These are phyloP conservation scores for Solanum chmielewskii DNA, from an alignment of 257 asterid species.

Conservation along the genomic window DNA sequence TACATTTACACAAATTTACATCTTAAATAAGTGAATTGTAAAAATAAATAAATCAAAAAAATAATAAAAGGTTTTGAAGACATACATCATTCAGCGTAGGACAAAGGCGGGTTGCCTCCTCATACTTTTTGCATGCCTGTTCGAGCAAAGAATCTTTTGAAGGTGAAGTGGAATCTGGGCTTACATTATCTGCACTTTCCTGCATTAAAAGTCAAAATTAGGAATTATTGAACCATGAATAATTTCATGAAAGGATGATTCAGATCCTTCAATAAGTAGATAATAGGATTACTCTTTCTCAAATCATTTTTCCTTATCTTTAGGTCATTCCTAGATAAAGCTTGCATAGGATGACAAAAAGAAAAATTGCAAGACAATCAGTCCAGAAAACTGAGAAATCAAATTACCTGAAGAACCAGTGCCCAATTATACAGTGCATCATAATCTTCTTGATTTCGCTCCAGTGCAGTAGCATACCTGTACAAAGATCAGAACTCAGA, in stretches of 20 bases:
- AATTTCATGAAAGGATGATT: neutral
- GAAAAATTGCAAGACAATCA: neutral
- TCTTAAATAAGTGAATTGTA: neutral
- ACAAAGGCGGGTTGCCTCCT: constrained; percentile 91
- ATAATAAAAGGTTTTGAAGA: neutral
- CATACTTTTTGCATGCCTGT: constrained; percentile 94
- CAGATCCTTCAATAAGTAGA: neutral
- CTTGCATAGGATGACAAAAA: neutral
- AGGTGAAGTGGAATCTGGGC: constrained; percentile 75
- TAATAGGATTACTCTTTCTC: neutral
- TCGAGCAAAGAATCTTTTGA: constrained; percentile 93
- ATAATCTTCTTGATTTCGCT: constrained; percentile 87
- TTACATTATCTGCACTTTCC: constrained; percentile 99
- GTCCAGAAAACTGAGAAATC: neutral
- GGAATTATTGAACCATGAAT: neutral
- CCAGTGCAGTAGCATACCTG: constrained; percentile 91
- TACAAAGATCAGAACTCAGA: constrained; percentile 6
- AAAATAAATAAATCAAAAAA: neutral
- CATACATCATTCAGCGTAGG: constrained; percentile 96
- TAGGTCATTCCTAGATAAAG: neutral
- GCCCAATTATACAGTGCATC: constrained; percentile 99
- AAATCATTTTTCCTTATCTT: neutral
- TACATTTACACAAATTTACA: neutral
- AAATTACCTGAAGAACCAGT: constrained; percentile 82
- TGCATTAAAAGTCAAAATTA: constrained; percentile 27